Evolutionary conservation across 257 asterid genomes (phyloP), one percentile per base, ranked within the genome.

Genomic region (Ilex aquifolium): DNA sequence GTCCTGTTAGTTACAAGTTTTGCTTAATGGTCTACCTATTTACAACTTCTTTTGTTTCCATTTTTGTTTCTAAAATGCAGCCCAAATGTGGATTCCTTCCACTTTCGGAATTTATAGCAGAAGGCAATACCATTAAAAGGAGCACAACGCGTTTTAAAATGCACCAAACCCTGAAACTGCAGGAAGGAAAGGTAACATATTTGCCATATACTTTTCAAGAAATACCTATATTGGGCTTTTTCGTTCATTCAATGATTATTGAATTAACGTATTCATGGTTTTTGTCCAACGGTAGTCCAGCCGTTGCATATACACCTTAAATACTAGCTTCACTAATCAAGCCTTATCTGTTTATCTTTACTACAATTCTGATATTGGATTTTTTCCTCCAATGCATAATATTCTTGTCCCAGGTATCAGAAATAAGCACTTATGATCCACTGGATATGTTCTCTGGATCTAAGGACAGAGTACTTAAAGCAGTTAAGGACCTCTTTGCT

Each of bases 21-120:
- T 36, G 7, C 42, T 36, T 36, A 36, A 36, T 36, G 42, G 8
- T 36, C 42, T 36, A 36, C 5, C 42, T 8, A 6, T 7, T 14
- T 21, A 7, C 4, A 15, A 3, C 10, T 7, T 60, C 60, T 55
- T 36, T 51, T 52, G 53, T 68, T 48, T 67, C 16, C 31, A 52
- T 63, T 68, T 59, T 51, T 54, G 65, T 68, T 74, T 63, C 66
- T 53, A 61, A 60, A 59, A 56, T 36, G 79, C 88, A 91, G 99
- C 99, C 99, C 56, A 93, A 93, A 76, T 77, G 94, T 61, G 97
- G 97, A 69, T 87, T 87, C 69, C 90, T 90, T 79, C 95, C 99
- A 2, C 56, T 36, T 49, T 85, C 99, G 29, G 80, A 90, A 73
- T 93, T 80, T 68, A 90, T 93, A 48, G 74, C 82, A 8, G 84